Evolutionary conservation across 2,329 filamentous ascomycete genomes (phyloP), one percentile per base, ranked within the genome.

Genomic region (Colletotrichum karsti): DNA sequence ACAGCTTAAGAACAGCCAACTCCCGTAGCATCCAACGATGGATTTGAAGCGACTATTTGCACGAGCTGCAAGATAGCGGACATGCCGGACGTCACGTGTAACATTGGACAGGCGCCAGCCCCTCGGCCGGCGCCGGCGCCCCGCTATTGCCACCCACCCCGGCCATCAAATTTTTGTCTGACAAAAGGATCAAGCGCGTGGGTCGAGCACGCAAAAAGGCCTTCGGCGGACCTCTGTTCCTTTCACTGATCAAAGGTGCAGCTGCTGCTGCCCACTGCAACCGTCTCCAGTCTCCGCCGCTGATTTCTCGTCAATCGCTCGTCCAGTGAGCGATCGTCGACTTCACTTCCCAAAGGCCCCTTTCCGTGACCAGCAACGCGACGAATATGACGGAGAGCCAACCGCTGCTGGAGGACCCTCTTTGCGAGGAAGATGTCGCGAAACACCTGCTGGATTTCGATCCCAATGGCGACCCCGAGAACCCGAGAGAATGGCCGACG

Each of bases 401-500:
- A 5, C 65, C 65, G 10, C 39, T 68, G 22, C 65, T 68, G 2
- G 65, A 68, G 15, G 65, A 65, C 20, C 60, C 65, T 20, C 53
- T 68, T 30, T 64, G 65, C 46, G 65, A 68, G 39, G 60, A 64
- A 33, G 53, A 65, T 2, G 24, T 64, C 5, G 64, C 65, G 20
- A 68, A 68, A 53, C 65, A 65, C 20, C 10, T 68, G 39, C 65
- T 68, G 5, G 68, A 69, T 22, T 73, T 72, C 33, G 65, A 71
- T 22, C 67, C 67, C 51, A 58, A 72, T 24, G 71, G 68, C 58
- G 71, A 73, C 28, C 18, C 39, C 3, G 71, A 70, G 18, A 86
- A 89, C 71, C 87, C 87, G 2, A 74, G 83, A 61, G 81, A 87
- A 61, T 90, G 88, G 87, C 81, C 84, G 0, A 70, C 72, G 3